Conservation (phyloP, 1,284 basidiomycete genomes). For the Sphagnurus paluster region DNA sequence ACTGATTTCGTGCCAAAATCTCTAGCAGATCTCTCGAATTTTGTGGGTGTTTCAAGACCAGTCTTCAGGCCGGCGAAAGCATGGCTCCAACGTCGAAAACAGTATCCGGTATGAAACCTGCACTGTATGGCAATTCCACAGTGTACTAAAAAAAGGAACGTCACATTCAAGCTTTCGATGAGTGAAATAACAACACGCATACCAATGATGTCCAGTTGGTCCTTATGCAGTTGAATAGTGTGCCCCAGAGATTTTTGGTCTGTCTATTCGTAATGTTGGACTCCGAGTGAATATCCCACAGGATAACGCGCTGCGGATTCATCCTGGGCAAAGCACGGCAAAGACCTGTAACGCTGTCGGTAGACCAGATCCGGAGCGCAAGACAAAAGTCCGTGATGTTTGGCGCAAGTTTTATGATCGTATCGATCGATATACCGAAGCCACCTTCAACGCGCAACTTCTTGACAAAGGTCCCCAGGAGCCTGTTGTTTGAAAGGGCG, state of each 20-base stretch:
- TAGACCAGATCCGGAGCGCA: conserved; percentile 19
- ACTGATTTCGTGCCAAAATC: background rate
- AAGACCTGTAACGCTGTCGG: conserved; percentile 22
- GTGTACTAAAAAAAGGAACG: background rate
- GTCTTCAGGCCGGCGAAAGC: background rate
- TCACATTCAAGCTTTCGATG: too few species aligned
- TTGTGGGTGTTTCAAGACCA: background rate
- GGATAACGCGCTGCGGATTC: conserved; percentile 17
- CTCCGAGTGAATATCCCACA: conserved; percentile 14
- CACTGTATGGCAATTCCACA: background rate
- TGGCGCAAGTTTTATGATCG: conserved; percentile 18
- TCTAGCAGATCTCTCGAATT: background rate
- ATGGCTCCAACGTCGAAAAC: background rate
- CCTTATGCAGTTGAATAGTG: background rate
- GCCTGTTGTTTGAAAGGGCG: conserved; percentile 16
- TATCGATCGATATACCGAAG: conserved; percentile 19
- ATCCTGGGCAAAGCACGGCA: conserved; percentile 16
- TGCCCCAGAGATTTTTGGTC: background rate
- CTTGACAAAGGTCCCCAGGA: conserved; percentile 23
- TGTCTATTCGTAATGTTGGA: background rate
- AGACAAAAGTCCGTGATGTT: conserved; percentile 25
- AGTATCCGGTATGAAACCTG: background rate
- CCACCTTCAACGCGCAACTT: conserved; percentile 29
- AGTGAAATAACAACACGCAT: too few species aligned
- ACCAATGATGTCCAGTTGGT: background rate